Evolutionary conservation across 495 filamentous ascomycete species (phyloP).

Genomic region (Choiromyces venosus): DNA sequence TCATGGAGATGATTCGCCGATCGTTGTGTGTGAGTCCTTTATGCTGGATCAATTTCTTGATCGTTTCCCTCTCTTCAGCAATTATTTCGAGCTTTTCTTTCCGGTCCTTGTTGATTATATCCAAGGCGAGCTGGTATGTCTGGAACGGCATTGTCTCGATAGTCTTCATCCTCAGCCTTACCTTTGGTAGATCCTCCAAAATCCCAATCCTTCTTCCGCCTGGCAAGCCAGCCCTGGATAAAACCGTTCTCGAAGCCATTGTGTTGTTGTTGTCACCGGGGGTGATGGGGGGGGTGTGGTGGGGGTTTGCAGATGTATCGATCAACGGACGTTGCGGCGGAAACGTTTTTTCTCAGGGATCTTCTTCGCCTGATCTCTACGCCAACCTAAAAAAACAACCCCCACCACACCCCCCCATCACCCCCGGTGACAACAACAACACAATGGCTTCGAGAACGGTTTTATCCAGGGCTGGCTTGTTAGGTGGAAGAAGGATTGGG

Average conservation of each 20-base stretch:
- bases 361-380: slow-evolving; percentile 19
- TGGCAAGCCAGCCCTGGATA: slow-evolving; percentile 10
- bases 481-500: slow-evolving; percentile 6
- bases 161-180: slow-evolving; percentile 53
- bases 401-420: slow-evolving; percentile 5
- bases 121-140: slow-evolving; percentile 93
- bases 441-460: slow-evolving; percentile 27
- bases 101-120: slow-evolving; percentile 72
- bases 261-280: slow-evolving; percentile 3
- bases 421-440: slow-evolving; percentile 3
- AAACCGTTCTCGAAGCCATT: slow-evolving; percentile 29
- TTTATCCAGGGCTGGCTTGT: slow-evolving; percentile 14
- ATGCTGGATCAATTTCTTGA: slow-evolving; percentile 53
- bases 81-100: slow-evolving; percentile 70
- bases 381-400: neutral
- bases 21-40: slow-evolving; percentile 58
- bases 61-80: slow-evolving; percentile 53
- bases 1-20: slow-evolving; percentile 63
- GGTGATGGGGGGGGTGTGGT: neutral
- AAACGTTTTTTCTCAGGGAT: neutral
- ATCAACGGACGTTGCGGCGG: slow-evolving; percentile 18
- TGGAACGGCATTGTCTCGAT: slow-evolving; percentile 80
- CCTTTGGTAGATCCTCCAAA: slow-evolving; percentile 28
- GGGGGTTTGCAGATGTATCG: no score
- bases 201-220: slow-evolving; percentile 4